Conservation (phyloP, 2,329 filamentous ascomycete genomes). For the Fusarium incarnatum region DNA sequence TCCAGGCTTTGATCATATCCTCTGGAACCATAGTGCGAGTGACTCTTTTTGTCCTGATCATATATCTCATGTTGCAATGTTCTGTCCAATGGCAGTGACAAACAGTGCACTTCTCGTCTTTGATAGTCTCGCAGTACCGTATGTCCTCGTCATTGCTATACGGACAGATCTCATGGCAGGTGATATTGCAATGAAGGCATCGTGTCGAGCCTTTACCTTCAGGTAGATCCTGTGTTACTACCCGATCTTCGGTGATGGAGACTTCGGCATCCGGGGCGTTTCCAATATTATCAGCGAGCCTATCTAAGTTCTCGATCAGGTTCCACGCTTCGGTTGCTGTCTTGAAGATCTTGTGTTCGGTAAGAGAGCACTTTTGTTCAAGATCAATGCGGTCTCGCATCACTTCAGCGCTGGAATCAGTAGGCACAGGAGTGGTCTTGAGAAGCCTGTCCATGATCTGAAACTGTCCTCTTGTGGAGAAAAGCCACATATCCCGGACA, state of each 20-base stretch:
- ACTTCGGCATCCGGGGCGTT: not conserved
- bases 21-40: not conserved
- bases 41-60: not conserved
- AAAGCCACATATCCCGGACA: not conserved
- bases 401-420: not conserved
- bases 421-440: not conserved
- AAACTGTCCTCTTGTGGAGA: not conserved
- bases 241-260: not conserved
- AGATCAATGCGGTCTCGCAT: not conserved
- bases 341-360: not conserved
- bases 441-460: not conserved
- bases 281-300: not conserved
- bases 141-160: not conserved
- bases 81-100: slow-evolving; percentile 1
- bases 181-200: not conserved
- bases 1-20: not conserved
- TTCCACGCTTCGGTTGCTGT: not conserved
- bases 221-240: not conserved
- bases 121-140: not conserved
- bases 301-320: not conserved
- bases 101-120: not conserved
- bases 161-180: not conserved
- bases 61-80: not conserved
- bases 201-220: not conserved
- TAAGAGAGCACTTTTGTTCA: not conserved